phyloP scores from a whole-genome alignment of 441 rosid genomes.

The Euphorbia celastroides region DNA sequence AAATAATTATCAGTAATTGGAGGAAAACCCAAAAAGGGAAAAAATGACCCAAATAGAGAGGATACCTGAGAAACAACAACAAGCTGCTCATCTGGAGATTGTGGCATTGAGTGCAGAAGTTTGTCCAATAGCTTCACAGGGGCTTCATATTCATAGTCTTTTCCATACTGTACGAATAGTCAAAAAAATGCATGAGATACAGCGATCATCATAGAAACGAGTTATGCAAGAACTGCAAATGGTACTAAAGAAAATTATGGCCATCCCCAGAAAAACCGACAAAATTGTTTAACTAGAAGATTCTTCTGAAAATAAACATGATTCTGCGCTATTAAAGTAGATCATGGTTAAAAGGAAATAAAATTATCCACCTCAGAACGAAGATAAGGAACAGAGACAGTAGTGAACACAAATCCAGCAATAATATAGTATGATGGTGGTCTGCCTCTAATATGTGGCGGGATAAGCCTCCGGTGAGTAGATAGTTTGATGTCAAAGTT shows the following conservation, averaged over 20 bases:
- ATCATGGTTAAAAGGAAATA: conserved; percentile 4
- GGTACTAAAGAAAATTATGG: neutral
- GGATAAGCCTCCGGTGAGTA: conserved; percentile 72
- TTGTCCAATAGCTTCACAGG: conserved; percentile 92
- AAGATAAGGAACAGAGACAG: conserved; percentile 89
- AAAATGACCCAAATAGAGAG: neutral
- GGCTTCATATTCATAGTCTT: conserved; percentile 85
- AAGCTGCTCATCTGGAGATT: conserved; percentile 80
- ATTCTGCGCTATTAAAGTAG: neutral
- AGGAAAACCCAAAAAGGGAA: neutral
- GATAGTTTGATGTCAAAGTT: conserved; percentile 70
- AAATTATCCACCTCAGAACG: conserved; percentile 72
- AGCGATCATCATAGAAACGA: neutral
- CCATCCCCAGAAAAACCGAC: neutral
- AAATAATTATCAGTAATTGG: conserved; percentile 5
- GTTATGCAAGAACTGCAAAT: neutral
- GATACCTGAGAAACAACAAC: conserved; percentile 91
- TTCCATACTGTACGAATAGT: conserved; percentile 65
- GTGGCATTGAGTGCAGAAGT: conserved; percentile 76
- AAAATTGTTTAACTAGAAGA: neutral
- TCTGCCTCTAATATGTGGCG: conserved; percentile 67
- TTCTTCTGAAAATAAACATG: neutral
- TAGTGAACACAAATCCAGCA: conserved; percentile 88
- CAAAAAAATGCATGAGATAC: conserved; percentile 6
- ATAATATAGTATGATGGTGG: conserved; percentile 87